These are phyloP conservation scores for Alternaria burnsii DNA, from an alignment of 2,329 filamentous ascomycete species.

Conservation along the genomic window DNA sequence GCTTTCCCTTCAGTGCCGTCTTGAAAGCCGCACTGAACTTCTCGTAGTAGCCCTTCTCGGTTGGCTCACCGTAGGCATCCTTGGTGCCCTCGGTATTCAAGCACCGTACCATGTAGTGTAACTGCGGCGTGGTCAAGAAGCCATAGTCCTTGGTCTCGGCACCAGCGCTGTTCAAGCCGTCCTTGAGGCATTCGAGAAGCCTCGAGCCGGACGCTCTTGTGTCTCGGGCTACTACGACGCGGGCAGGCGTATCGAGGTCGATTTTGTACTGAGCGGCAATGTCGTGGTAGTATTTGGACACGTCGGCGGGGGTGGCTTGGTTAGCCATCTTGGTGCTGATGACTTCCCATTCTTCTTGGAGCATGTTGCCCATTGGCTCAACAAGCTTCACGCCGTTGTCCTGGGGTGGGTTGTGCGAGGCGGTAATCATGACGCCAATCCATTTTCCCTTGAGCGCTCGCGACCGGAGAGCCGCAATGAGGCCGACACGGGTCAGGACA, in stretches of 20 bases:
- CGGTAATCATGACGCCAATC: constrained; percentile 84
- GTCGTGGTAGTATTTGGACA: constrained; percentile 78
- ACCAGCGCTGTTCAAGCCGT: constrained; percentile 78
- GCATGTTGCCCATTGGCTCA: constrained; percentile 97
- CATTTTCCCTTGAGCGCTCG: constrained; percentile 88
- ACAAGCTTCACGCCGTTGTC: constrained; percentile 81
- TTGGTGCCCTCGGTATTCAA: constrained; percentile 90
- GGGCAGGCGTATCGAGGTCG: constrained; percentile 70
- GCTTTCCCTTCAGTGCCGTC: constrained; percentile 78
- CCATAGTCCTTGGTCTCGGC: constrained; percentile 85
- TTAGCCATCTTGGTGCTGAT: constrained; percentile 92
- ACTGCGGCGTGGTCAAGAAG: constrained; percentile 93
- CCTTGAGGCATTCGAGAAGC: constrained; percentile 79
- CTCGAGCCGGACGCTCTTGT: constrained; percentile 90
- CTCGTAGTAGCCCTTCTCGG: constrained; percentile 92
- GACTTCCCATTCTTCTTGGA: constrained; percentile 85
- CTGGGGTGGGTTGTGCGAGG: constrained; percentile 70
- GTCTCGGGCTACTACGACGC: constrained; percentile 89
- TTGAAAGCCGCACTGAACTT: constrained; percentile 89
- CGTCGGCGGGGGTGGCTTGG: constrained; percentile 74
- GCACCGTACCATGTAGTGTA: constrained; percentile 95
- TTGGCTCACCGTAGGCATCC: constrained; percentile 86
- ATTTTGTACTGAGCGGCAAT: constrained; percentile 69
- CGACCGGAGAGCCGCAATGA: constrained; percentile 87
- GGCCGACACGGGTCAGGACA: constrained; percentile 89